Evolutionary conservation across 129 eudicot genomes (phyloP), one percentile per base, ranked within the genome.

Genomic region (Rutidosis leptorrhynchoides): DNA sequence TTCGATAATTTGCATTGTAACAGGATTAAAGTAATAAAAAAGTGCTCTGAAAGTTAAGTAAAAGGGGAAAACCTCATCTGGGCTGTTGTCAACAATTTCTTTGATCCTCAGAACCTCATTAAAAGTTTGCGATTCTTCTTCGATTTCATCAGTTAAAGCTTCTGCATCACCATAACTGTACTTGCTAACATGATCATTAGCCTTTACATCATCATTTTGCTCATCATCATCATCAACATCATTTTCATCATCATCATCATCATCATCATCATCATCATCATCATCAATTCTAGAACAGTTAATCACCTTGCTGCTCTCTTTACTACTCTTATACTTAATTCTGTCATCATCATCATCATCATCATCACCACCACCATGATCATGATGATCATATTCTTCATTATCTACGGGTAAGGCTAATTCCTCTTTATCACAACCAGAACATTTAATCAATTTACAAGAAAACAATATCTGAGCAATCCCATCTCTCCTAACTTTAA

Each of bases 21-120:
- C 9, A 62, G 70, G 21, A 2, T 54, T 23, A 22, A 63, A 11
- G 7, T 25, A 24, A 56, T 24, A 26, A 56, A 56, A 24, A 51
- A 54, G 21, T 4, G 19, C 64, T 22, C 11, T 59, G 37, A 42
- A 11, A 24, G 52, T 51, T 24, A 30, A 46, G 57, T 19, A 12
- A 32, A 16, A 45, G 22, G 77, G 35, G 58, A 43, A 54, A 58
- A 93, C 98, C 98, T 85, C 95, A 65, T 88, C 71, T 80, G 73
- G 53, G 74, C 66, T 33, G 76, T 86, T 86, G 16, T 77, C 82
- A 65, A 94, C 63, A 63, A 89, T 65, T 33, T 75, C 95, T 72
- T 94, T 94, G 30, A 89, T 89, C 84, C 99, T 86, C 72, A 86
- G 43, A 33, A 86, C 88, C 81, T 94, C 95, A 26, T 62, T 83